Evolutionary conservation across 2,329 filamentous ascomycete species (phyloP).

Genomic region (Trichoderma hamatum): DNA sequence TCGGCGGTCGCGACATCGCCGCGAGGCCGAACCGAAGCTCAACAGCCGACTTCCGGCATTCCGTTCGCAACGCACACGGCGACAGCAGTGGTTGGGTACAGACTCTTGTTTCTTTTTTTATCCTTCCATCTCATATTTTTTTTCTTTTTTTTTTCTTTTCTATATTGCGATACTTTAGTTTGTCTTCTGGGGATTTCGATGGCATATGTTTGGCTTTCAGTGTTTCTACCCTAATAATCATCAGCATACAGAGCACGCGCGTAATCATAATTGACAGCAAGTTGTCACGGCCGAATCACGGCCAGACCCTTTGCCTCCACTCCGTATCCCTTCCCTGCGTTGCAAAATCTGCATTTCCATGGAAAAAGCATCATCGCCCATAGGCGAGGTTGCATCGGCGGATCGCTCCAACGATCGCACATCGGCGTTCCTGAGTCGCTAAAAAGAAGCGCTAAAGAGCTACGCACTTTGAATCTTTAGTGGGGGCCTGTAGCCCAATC

Average conservation of each 20-base stretch:
- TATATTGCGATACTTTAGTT: neutral
- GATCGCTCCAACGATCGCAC: neutral
- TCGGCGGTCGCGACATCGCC: conserved; percentile 14
- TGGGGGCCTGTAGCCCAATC: conserved; percentile 7
- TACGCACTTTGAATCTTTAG: neutral
- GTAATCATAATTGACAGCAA: neutral
- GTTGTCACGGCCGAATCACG: neutral
- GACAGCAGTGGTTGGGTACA: neutral
- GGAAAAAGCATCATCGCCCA: neutral
- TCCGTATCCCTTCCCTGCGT: neutral
- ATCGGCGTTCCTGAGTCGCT: conserved; percentile 18
- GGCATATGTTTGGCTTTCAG: neutral
- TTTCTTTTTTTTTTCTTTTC: neutral
- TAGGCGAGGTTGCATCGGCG: neutral
- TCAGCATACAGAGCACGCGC: neutral
- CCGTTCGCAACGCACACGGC: neutral
- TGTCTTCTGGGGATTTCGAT: neutral
- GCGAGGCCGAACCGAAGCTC: conserved; percentile 16
- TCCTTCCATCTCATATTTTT: neutral
- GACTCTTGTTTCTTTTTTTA: neutral
- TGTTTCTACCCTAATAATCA: neutral
- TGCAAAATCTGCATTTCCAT: neutral
- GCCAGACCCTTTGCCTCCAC: neutral
- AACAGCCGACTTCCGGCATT: conserved; percentile 12
- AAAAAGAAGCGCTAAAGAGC: neutral